These are phyloP conservation scores for Solanum tarijense DNA, from an alignment of 257 asterid species.

Conservation along the genomic window DNA sequence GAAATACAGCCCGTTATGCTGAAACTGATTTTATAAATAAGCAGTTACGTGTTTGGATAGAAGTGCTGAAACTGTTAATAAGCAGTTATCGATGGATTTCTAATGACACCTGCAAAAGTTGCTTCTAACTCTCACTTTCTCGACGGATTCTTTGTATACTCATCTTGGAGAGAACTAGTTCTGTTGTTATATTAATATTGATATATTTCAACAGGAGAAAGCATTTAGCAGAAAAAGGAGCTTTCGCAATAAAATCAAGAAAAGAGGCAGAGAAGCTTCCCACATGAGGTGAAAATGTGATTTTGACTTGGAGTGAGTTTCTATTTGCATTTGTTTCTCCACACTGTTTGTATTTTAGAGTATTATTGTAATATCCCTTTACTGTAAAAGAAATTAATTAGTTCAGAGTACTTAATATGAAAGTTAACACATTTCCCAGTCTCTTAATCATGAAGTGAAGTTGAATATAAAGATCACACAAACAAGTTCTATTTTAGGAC, in stretches of 20 bases:
- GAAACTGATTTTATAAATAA: neutral
- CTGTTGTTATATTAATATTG: neutral
- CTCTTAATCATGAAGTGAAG: neutral
- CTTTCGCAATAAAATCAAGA: constrained; percentile 85
- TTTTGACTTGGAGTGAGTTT: neutral
- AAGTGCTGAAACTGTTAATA: neutral
- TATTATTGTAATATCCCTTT: neutral
- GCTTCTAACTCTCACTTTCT: neutral
- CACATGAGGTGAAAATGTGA: neutral
- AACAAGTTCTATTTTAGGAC: neutral
- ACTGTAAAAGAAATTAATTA: neutral
- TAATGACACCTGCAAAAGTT: neutral
- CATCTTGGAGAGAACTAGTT: neutral
- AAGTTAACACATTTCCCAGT: neutral
- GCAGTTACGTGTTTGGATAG: neutral
- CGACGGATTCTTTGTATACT: neutral
- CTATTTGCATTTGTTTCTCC: neutral
- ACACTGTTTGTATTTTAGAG: neutral
- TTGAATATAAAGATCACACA: neutral
- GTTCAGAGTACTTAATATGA: neutral
- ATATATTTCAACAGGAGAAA: constrained; percentile 45
- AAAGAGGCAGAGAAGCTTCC: constrained; percentile 35
- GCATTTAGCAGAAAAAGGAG: constrained; percentile 96
- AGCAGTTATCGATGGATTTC: neutral
- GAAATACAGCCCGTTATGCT: neutral